These are phyloP conservation scores for Fusarium solani-melongenae DNA, from an alignment of 2,329 filamentous ascomycete species.

Conservation along the genomic window DNA sequence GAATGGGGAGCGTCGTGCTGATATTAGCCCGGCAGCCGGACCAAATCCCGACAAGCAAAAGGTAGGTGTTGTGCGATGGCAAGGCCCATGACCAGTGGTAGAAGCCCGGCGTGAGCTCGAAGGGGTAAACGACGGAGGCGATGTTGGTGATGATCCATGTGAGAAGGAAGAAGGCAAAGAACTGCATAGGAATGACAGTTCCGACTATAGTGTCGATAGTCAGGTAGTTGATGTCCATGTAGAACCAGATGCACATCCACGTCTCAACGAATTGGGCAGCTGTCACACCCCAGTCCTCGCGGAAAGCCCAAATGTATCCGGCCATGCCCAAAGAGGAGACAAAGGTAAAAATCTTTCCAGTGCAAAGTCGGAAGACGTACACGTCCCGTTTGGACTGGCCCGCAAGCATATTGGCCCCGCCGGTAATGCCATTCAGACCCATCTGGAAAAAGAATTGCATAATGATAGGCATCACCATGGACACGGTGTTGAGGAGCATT, in stretches of 20 bases:
- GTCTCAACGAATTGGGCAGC: slow-evolving; percentile 39
- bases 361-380: slow-evolving; percentile 31
- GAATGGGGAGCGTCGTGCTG: slow-evolving; percentile 8
- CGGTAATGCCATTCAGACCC: slow-evolving; percentile 10
- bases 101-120: slow-evolving; percentile 27
- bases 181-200: slow-evolving; percentile 46
- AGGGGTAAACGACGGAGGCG: slow-evolving; percentile 14
- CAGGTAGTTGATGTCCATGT: slow-evolving; percentile 54
- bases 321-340: slow-evolving; percentile 50
- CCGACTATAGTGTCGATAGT: slow-evolving; percentile 49
- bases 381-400: slow-evolving; percentile 30
- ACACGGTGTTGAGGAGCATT: slow-evolving; percentile 50
- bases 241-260: slow-evolving; percentile 50
- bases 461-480: slow-evolving; percentile 49
- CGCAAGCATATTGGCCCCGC: neutral
- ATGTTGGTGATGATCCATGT: slow-evolving; percentile 47
- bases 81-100: slow-evolving; percentile 21
- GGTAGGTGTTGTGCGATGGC: slow-evolving; percentile 18
- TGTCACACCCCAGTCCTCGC: slow-evolving; percentile 52
- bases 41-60: slow-evolving; percentile 21
- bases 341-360: slow-evolving; percentile 46
- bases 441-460: slow-evolving; percentile 41
- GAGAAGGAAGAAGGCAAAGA: slow-evolving; percentile 54
- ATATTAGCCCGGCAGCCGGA: slow-evolving; percentile 13
- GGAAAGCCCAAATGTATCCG: slow-evolving; percentile 57